Base-by-base conservation (phyloP, 163 green algal species). In the Prototheca cutis region DNA sequence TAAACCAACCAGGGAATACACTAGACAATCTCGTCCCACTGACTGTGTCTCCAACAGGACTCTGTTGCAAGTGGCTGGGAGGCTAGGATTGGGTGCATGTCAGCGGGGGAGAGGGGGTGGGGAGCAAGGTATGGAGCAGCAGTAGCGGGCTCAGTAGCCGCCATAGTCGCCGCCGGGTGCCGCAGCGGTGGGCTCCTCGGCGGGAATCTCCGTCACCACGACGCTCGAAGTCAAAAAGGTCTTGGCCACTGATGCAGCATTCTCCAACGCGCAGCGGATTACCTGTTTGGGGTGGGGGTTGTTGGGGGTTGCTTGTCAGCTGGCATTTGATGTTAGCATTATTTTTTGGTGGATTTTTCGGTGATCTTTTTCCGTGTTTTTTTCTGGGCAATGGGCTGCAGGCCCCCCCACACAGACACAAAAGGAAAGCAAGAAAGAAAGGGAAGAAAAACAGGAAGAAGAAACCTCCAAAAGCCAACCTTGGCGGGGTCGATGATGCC, bases 401-500 rank as follows among this genome's bases (percentile, higher is more conserved):
- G n/a, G n/a, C n/a, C n/a, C n/a, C n/a, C n/a, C n/a, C n/a, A n/a
- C n/a, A n/a, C n/a, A n/a, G n/a, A n/a, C n/a, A n/a, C n/a, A n/a
- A 45, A 45, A 21, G 36, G 10, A 45, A 45, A 8, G 36, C 36
- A 45, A 45, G 36, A 8, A 45, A n/a, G n/a, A n/a, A n/a, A n/a
- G n/a, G n/a, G n/a, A n/a, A n/a, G n/a, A n/a, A n/a, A n/a, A n/a
- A n/a, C n/a, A n/a, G n/a, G n/a, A 45, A 45, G 13, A 45, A 45
- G 13, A 45, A 8, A 45, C 36, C 36, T 45, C 36, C 13, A 21
- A 45, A 45, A 3, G 40, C 59, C 23, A 24, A 91, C 86, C 85
- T 98, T 98, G 65, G 93, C 90, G 53, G 93, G 93, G 81, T 99
- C 93, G 68, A 99, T 96, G 79, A 99, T 97, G 67, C 93, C 93